These are phyloP conservation scores for Hypoxylon sp. DNA, from an alignment of 2,329 filamentous ascomycete genomes.

Conservation along the genomic window DNA sequence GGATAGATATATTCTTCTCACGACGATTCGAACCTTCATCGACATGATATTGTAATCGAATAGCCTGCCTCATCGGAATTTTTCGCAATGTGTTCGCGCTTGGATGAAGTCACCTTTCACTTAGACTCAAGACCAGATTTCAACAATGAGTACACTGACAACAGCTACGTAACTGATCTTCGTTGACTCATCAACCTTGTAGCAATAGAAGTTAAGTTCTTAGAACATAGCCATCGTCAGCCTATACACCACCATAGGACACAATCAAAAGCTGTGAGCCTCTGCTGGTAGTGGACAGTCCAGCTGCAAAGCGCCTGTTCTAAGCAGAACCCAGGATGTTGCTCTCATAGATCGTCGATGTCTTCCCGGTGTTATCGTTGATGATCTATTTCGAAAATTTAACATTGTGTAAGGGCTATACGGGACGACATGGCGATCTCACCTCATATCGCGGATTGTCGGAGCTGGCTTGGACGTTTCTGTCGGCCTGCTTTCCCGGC, in stretches of 20 bases:
- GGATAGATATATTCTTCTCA: too few species aligned
- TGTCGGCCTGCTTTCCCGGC: conserved; percentile 35
- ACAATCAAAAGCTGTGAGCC: not conserved
- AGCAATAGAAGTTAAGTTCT: not conserved
- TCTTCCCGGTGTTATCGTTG: conserved; percentile 42
- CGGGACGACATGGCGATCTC: not conserved
- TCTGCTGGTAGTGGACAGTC: not conserved
- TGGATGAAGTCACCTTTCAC: not conserved
- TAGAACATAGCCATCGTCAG: too few species aligned
- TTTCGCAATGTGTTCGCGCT: too few species aligned
- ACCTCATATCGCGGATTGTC: conserved; percentile 41
- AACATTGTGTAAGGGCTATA: not conserved
- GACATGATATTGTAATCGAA: too few species aligned
- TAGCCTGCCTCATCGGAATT: too few species aligned
- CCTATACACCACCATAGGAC: not conserved
- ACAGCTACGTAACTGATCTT: not conserved
- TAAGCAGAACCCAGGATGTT: conserved; percentile 35
- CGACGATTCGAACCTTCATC: too few species aligned
- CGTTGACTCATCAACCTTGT: not conserved
- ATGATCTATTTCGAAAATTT: conserved; percentile 28
- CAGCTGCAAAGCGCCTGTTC: not conserved
- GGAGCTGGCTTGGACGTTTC: conserved; percentile 37
- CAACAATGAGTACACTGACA: not conserved
- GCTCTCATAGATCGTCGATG: conserved; percentile 34
- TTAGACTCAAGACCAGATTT: not conserved